A percentile compares a stretch with the other conserved stretches of the same genome.
Evolutionary conservation across 1,284 basidiomycete species (phyloP).

Genomic region (Tylopilus sp.): DNA sequence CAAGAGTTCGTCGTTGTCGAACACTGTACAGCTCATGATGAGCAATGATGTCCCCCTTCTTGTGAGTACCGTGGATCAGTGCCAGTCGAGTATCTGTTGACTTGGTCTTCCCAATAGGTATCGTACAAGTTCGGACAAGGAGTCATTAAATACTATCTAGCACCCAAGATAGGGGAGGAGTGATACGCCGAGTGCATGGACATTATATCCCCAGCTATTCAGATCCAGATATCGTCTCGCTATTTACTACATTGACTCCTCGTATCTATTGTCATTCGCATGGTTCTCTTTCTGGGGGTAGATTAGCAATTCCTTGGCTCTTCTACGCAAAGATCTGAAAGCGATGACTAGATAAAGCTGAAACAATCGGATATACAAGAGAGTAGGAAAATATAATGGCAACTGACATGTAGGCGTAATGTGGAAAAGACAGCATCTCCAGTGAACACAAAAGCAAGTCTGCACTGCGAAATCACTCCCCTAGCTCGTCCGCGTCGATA

Average conservation of each 20-base stretch:
- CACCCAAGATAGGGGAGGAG: slow-evolving; percentile 86
- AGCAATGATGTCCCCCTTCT: slow-evolving; percentile 89
- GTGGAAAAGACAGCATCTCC: slow-evolving; percentile 19
- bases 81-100: slow-evolving; percentile 9
- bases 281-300: background rate
- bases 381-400: slow-evolving; percentile 1
- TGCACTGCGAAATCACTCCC: slow-evolving; percentile 8
- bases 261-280: slow-evolving; percentile 19
- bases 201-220: slow-evolving; percentile 7
- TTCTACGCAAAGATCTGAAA: slow-evolving; percentile 6
- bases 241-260: slow-evolving; percentile 16
- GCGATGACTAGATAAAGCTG: slow-evolving; percentile 14
- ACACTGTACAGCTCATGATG: slow-evolving; percentile 79
- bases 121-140: slow-evolving; percentile 85
- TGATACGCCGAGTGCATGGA: slow-evolving; percentile 29
- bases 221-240: slow-evolving; percentile 11
- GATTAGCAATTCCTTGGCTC: background rate
- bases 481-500: slow-evolving; percentile 14
- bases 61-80: slow-evolving; percentile 38
- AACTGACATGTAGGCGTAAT: background rate
- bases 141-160: slow-evolving; percentile 81
- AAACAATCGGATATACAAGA: slow-evolving; percentile 12
- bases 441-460: slow-evolving; percentile 3
- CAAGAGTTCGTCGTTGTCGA: slow-evolving; percentile 80
- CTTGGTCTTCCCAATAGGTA: slow-evolving; percentile 47